phyloP scores from a whole-genome alignment of 2,329 filamentous ascomycete species.

The Calonectria pseudoreteaudii region DNA sequence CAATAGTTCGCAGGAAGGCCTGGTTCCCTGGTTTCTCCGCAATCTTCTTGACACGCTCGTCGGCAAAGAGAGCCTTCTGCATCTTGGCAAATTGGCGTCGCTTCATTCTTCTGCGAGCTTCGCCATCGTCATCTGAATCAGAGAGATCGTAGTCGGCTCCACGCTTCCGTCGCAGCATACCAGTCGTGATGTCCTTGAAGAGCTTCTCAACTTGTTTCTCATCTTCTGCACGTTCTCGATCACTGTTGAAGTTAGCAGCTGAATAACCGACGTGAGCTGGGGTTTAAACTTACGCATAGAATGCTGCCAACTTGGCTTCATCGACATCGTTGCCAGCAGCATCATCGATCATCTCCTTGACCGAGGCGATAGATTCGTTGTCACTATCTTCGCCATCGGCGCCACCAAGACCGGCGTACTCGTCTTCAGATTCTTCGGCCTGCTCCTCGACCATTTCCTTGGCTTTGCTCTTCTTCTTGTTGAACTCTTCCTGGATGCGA shows the following conservation, averaged over 20 bases:
- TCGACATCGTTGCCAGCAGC: conserved; percentile 81
- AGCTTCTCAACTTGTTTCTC: conserved; percentile 92
- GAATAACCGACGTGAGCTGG: not conserved
- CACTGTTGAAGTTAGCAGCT: conserved; percentile 58
- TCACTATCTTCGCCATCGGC: conserved; percentile 89
- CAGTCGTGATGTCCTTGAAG: conserved; percentile 92
- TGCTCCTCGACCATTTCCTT: conserved; percentile 91
- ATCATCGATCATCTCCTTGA: conserved; percentile 93
- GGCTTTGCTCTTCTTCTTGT: conserved; percentile 89
- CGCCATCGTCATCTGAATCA: conserved; percentile 89
- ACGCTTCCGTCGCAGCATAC: conserved; percentile 85
- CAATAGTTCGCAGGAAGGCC: conserved; percentile 90
- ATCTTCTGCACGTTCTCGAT: conserved; percentile 82
- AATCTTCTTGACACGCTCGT: conserved; percentile 92
- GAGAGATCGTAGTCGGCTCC: conserved; percentile 86
- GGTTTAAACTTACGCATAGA: conserved; percentile 81
- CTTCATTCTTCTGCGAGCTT: conserved; percentile 82
- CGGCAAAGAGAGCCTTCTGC: conserved; percentile 86
- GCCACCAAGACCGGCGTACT: conserved; percentile 94
- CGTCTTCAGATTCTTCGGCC: conserved; percentile 97
- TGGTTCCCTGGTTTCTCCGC: conserved; percentile 89
- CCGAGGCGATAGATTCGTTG: conserved; percentile 75
- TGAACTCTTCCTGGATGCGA: conserved; percentile 67
- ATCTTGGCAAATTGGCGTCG: conserved; percentile 90
- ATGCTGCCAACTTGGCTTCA: conserved; percentile 83